Conservation (phyloP, 352 stramenopile genomes). For the Achlya hypogyna region DNA sequence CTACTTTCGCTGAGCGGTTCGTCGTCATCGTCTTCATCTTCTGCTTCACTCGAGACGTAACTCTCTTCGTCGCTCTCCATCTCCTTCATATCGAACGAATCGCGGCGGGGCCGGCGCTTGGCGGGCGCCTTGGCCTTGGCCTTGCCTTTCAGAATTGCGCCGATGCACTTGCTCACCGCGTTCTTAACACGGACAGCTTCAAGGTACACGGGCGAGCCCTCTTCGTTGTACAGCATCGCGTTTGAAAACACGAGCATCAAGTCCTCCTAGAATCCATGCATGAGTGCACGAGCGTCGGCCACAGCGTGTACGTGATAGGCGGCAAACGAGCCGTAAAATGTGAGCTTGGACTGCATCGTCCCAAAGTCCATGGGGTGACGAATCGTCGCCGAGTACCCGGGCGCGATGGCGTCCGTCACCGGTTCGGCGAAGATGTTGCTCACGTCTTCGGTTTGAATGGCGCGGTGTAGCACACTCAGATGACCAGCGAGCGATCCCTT, state of each 20-base stretch:
- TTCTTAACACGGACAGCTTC: constrained; percentile 38
- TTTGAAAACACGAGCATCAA: constrained; percentile 71
- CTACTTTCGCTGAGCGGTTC: constrained; percentile 20
- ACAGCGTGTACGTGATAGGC: constrained; percentile 67
- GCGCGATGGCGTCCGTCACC: constrained; percentile 87
- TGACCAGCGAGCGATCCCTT: constrained; percentile 3
- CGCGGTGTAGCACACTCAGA: background rate
- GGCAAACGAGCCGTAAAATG: constrained; percentile 52
- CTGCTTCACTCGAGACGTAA: constrained; percentile 22
- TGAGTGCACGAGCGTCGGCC: background rate
- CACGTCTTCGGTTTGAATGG: constrained; percentile 37
- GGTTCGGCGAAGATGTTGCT: constrained; percentile 79
- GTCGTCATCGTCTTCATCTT: constrained; percentile 52
- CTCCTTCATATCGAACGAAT: constrained; percentile 8
- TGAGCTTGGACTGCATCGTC: constrained; percentile 84
- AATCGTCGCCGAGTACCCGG: constrained; percentile 88
- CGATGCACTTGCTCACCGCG: constrained; percentile 58
- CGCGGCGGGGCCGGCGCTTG: background rate
- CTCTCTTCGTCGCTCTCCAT: constrained; percentile 2
- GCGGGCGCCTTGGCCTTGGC: background rate
- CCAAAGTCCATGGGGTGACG: constrained; percentile 89
- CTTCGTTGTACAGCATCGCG: constrained; percentile 70
- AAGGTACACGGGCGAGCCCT: constrained; percentile 36
- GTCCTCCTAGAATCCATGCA: constrained; percentile 35
- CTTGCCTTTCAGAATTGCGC: constrained; percentile 49